A percentile compares a stretch with the other conserved stretches of the same genome.
Evolutionary conservation across 805 yeast species (phyloP).

Genomic region (Nakazawaea wickerhamii): DNA sequence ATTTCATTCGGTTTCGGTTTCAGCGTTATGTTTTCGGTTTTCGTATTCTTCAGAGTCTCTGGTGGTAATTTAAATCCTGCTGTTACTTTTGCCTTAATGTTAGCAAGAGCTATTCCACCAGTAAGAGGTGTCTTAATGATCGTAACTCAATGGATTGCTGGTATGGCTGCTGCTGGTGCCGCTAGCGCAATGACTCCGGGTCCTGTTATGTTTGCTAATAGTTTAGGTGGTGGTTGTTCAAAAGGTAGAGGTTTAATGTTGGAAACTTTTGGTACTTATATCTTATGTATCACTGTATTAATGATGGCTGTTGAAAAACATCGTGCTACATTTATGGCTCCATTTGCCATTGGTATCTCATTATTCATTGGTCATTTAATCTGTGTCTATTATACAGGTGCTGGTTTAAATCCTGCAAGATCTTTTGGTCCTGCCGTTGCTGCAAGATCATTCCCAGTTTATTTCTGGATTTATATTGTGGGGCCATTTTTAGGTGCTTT

Average conservation of each 20-base stretch:
- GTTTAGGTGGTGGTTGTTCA: constrained; percentile 67
- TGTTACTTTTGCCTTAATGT: constrained; percentile 67
- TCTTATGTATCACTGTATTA: constrained; percentile 70
- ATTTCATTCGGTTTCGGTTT: constrained; percentile 85
- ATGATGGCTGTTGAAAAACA: constrained; percentile 83
- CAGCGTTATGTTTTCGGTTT: constrained; percentile 71
- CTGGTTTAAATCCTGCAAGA: constrained; percentile 91
- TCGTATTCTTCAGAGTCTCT: constrained; percentile 65
- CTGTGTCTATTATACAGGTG: constrained; percentile 81
- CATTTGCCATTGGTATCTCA: constrained; percentile 77
- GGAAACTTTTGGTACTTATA: constrained; percentile 75
- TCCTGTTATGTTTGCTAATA: constrained; percentile 61
- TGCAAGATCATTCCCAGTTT: constrained; percentile 63
- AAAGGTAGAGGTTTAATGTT: constrained; percentile 71
- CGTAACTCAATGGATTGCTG: constrained; percentile 70
- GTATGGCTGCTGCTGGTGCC: constrained; percentile 91
- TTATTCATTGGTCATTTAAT: constrained; percentile 78
- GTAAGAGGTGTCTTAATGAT: constrained; percentile 62
- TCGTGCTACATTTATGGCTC: constrained; percentile 71
- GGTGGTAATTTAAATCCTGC: constrained; percentile 93
- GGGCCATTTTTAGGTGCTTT: constrained; percentile 76
- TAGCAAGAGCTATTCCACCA: constrained; percentile 70
- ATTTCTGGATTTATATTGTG: constrained; percentile 92
- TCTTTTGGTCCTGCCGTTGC: constrained; percentile 81
- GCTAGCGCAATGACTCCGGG: constrained; percentile 86